Evolutionary conservation across 495 filamentous ascomycete species (phyloP).

Genomic region (Aspergillus diversus): DNA sequence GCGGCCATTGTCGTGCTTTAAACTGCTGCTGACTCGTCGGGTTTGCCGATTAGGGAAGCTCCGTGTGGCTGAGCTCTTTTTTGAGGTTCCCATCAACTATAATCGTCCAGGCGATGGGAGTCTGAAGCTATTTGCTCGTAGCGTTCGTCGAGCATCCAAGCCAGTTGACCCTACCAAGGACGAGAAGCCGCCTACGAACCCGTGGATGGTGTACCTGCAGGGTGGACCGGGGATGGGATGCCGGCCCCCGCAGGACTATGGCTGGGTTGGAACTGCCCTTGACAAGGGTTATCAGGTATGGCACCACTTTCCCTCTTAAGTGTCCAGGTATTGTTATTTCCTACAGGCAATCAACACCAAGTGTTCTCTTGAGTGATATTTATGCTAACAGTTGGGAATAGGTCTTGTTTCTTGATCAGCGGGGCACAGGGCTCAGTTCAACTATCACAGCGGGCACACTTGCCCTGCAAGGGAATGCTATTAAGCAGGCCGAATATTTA

Average conservation of each 20-base stretch:
- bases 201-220: constrained; percentile 69
- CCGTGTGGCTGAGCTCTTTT: constrained; percentile 77
- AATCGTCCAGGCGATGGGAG: constrained; percentile 60
- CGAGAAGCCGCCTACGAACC: constrained; percentile 50
- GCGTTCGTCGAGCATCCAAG: constrained; percentile 63
- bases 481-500: constrained; percentile 76
- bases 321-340: background rate
- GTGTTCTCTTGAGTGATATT: background rate
- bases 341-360: background rate
- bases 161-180: constrained; percentile 59
- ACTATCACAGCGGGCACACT: constrained; percentile 75
- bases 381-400: constrained; percentile 35
- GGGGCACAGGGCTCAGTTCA: constrained; percentile 83
- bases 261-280: constrained; percentile 68
- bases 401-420: constrained; percentile 83
- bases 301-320: constrained; percentile 6
- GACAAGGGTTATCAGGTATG: constrained; percentile 75
- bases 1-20: background rate
- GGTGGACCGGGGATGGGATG: constrained; percentile 82
- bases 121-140: constrained; percentile 76
- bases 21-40: constrained; percentile 14
- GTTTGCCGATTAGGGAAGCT: constrained; percentile 62
- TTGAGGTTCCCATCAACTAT: constrained; percentile 82
- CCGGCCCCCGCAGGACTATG: constrained; percentile 68
- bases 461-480: constrained; percentile 61